These are phyloP conservation scores for Colletotrichum sp. DNA, from an alignment of 2,329 filamentous ascomycete species.

Conservation along the genomic window DNA sequence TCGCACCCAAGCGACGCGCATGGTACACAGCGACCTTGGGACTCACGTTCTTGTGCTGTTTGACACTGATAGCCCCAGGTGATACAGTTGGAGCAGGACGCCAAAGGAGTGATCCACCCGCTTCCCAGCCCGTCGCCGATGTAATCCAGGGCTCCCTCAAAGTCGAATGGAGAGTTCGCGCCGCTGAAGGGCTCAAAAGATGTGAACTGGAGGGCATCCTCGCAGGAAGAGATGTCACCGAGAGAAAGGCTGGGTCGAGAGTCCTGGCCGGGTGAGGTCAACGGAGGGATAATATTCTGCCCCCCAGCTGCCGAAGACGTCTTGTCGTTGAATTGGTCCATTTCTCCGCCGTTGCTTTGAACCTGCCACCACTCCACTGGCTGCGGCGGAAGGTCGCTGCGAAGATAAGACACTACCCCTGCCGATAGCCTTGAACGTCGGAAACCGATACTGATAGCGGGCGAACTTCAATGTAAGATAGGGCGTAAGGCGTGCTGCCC, in stretches of 20 bases:
- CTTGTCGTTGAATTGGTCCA: not conserved
- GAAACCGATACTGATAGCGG: not conserved
- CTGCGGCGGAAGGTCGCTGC: not conserved
- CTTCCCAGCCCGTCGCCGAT: not conserved
- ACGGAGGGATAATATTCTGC: not conserved
- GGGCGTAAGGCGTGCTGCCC: not conserved
- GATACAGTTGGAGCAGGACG: slow-evolving; percentile 7
- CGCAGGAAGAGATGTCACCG: not conserved
- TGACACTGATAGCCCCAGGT: slow-evolving; percentile 13
- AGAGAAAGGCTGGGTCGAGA: not conserved
- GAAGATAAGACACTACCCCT: not conserved
- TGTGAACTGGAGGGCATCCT: not conserved
- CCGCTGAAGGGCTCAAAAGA: slow-evolving; percentile 3
- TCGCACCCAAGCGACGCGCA: slow-evolving; percentile 7
- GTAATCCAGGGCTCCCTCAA: not conserved
- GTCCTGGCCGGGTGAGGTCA: not conserved
- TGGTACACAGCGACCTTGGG: not conserved
- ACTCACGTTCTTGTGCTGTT: not conserved
- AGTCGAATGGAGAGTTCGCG: not conserved
- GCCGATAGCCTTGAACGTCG: not conserved
- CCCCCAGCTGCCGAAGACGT: not conserved
- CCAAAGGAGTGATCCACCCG: not conserved
- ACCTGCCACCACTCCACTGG: not conserved
- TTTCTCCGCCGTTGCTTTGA: not conserved
- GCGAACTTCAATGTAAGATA: not conserved